Base-by-base conservation (phyloP, 2,329 filamentous ascomycete genomes). In the Hirsutella rhossiliensis region DNA sequence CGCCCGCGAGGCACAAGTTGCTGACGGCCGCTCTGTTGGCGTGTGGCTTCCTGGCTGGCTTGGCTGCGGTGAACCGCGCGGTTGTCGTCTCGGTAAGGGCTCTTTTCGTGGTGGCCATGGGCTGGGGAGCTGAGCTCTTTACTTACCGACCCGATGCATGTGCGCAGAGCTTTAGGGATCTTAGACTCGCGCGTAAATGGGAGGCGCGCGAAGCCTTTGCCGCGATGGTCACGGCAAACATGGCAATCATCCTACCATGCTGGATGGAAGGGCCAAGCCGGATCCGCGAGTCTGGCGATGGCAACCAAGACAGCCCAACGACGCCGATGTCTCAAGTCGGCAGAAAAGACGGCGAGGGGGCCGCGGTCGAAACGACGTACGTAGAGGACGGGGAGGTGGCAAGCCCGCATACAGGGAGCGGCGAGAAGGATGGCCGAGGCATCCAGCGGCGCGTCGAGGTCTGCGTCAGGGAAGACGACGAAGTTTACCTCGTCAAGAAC, bases 371-470 rank as follows among this genome's bases (percentile, higher is more conserved):
- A 27, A 9, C 5, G 5, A 9, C 23, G 5, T 27, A n/a, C n/a
- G n/a, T n/a, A n/a, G n/a, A n/a, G n/a, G n/a, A n/a, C n/a, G n/a
- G n/a, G n/a, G n/a, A n/a, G n/a, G n/a, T n/a, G n/a, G n/a, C n/a
- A n/a, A n/a, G n/a, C n/a, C n/a, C n/a, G n/a, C n/a, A n/a, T n/a
- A n/a, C n/a, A n/a, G n/a, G n/a, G n/a, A n/a, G n/a, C n/a, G n/a
- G 18, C 19, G 37, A 40, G 15, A 20, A 5, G 30, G 40, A n/a
- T n/a, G n/a, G n/a, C n/a, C n/a, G n/a, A n/a, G n/a, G 36, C 8
- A 50, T 50, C 37, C 43, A 50, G 45, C 40, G 45, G 20, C 45
- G 47, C 18, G 42, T 50, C 15, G 48, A 50, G 28, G 43, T 48
- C 36, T 47, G 30, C 23, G 48, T 50, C 34, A 28, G 31, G 28